phyloP scores from a whole-genome alignment of 2,329 filamentous ascomycete genomes.

The Aspergillus pseudoviridinutans region DNA sequence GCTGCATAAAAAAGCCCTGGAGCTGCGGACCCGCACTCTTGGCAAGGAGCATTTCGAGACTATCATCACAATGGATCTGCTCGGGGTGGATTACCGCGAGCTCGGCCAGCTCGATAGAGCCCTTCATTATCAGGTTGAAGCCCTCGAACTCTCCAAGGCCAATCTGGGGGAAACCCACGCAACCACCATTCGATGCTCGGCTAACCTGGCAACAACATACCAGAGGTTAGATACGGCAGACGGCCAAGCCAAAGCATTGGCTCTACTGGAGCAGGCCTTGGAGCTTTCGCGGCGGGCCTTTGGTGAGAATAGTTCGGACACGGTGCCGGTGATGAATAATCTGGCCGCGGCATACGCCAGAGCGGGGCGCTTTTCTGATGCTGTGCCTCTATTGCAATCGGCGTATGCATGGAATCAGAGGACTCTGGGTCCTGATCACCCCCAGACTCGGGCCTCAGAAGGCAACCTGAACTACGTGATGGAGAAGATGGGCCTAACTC shows the following conservation, averaged over 20 bases:
- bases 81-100: background rate
- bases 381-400: background rate
- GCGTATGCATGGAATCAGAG: background rate
- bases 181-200: background rate
- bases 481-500: background rate
- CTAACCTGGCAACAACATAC: background rate
- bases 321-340: background rate
- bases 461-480: background rate
- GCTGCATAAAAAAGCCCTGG: background rate
- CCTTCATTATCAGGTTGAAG: background rate
- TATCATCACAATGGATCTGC: background rate
- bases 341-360: background rate
- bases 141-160: background rate
- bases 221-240: background rate
- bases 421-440: background rate
- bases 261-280: background rate
- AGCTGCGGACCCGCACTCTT: background rate
- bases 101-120: background rate
- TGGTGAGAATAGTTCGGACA: background rate
- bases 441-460: background rate
- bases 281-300: background rate
- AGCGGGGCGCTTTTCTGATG: background rate
- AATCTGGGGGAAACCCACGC: background rate
- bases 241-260: background rate
- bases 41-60: background rate